Base-by-base conservation (phyloP, 352 stramenopile species). In the Ophiocytium majus region DNA sequence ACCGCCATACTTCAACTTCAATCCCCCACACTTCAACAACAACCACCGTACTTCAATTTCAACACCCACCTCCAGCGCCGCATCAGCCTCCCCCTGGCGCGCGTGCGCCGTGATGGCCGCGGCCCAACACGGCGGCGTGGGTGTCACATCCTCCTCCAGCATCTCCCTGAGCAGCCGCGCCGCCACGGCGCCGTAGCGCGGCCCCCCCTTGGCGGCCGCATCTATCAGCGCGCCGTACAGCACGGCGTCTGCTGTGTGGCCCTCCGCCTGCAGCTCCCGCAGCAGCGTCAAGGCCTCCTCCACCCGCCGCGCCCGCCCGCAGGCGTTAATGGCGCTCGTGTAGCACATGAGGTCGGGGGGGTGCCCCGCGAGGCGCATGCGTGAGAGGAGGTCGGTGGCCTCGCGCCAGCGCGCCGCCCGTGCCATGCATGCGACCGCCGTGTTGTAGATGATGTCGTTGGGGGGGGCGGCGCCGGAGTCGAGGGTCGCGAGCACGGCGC, bases 401-500 rank as follows among this genome's bases (percentile, higher is more conserved):
- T 78, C 66, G 32, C 66, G 32, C 84, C 9, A 50, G 33, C 31
- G 80, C 74, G 36, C 84, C 74, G 75, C 75, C 1, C 82, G 71
- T 31, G 71, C 84, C 0, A 88, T 37, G 0, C 80, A 63, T 50
- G 80, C 64, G 80, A 88, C 79, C 14, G 84, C 84, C 17, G 84
- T 78, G 82, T 88, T 88, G 76, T 86, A 88, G 57, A 85, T 78
- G 63, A 80, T 82, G 10, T 83, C 81, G 80, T 88, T 85, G 64
- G 35, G 33, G 1, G 63, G 31, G 23, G 83, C 79, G 35, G 43
- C 49, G 19, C 5, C 5, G 17, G 17, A 5, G 66, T 78, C 66
- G 32, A 78, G 35, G 66, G 35, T 10, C 5, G 35, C 32, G 32
- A 78, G 35, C 5, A 78, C 66, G 35, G 32, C 66, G 32, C 66